Evolutionary conservation across 495 filamentous ascomycete species (phyloP).

Genomic region (Jackrogersella minutella): DNA sequence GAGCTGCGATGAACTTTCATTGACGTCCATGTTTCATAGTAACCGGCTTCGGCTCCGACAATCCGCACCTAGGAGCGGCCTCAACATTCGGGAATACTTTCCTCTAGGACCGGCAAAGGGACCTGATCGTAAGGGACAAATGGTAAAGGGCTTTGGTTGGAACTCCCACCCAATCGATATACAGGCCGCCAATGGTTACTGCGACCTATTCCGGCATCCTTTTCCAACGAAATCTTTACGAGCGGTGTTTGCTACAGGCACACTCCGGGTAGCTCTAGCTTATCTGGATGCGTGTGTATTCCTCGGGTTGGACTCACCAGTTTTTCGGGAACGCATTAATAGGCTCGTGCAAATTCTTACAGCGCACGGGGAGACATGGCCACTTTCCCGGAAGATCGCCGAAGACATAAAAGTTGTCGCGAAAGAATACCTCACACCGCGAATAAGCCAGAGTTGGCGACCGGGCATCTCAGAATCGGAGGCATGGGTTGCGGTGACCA

Average conservation of each 20-base stretch:
- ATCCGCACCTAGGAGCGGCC: constrained; percentile 57
- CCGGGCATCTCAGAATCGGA: constrained; percentile 27
- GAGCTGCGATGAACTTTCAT: constrained; percentile 62
- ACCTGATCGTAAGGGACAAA: constrained; percentile 50
- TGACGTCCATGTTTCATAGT: constrained; percentile 10
- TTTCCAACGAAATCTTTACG: constrained; percentile 68
- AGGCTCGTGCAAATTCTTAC: constrained; percentile 74
- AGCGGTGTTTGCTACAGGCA: constrained; percentile 71
- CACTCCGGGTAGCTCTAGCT: constrained; percentile 61
- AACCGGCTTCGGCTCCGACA: constrained; percentile 38
- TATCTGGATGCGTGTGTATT: constrained; percentile 59
- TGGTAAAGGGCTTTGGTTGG: constrained; percentile 52
- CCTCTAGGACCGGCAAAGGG: constrained; percentile 59
- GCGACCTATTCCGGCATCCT: constrained; percentile 69
- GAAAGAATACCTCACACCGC: constrained; percentile 48
- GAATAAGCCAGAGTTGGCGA: constrained; percentile 25
- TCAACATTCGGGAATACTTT: constrained; percentile 56
- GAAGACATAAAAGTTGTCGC: constrained; percentile 66
- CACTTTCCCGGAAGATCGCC: constrained; percentile 67
- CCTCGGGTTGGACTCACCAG: constrained; percentile 64
- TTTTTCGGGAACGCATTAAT: constrained; percentile 68
- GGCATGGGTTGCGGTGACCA: constrained; percentile 31
- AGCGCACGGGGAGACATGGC: constrained; percentile 69
- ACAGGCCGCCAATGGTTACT: constrained; percentile 71
- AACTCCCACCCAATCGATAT: constrained; percentile 52